Percentiles rank a stretch among this genome's conserved stretches.
These are phyloP conservation scores for Apostasia ramifera DNA, from an alignment of 106 monocot genomes.

Conservation along the genomic window DNA sequence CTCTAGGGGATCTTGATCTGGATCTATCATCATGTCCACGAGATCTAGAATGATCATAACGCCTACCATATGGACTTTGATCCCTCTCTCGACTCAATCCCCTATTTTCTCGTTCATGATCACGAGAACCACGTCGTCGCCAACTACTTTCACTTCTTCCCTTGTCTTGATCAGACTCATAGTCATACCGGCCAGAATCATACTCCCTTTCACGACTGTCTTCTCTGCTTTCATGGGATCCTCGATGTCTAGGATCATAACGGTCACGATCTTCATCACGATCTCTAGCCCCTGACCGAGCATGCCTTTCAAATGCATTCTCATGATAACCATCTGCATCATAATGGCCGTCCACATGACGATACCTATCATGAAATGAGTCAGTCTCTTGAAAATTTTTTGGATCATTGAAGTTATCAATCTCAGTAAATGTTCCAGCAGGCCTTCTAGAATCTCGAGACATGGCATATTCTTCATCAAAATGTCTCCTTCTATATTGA, in stretches of 20 bases:
- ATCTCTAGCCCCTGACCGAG: constrained; percentile 49
- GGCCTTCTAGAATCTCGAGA: constrained; percentile 62
- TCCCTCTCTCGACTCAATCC: constrained; percentile 64
- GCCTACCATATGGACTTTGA: constrained; percentile 51
- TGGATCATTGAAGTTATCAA: constrained; percentile 35
- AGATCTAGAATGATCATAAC: constrained; percentile 53
- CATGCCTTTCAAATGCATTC: constrained; percentile 63
- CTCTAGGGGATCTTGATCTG: constrained; percentile 86
- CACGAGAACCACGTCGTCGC: constrained; percentile 73
- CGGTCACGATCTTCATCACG: constrained; percentile 29
- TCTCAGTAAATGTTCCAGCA: constrained; percentile 27
- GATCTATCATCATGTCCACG: constrained; percentile 69
- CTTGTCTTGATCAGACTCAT: constrained; percentile 83
- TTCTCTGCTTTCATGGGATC: constrained; percentile 47
- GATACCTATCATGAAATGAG: constrained; percentile 47
- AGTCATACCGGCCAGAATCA: constrained; percentile 52
- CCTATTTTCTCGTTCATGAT: constrained; percentile 50
- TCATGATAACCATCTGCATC: constrained; percentile 55
- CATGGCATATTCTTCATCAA: constrained; percentile 58
- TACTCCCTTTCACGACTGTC: constrained; percentile 61
- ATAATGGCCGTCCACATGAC: constrained; percentile 36
- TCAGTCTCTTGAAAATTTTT: constrained; percentile 50
- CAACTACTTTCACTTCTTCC: constrained; percentile 62
- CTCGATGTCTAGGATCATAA: constrained; percentile 47
- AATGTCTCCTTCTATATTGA: constrained; percentile 54